Conservation (phyloP, 345 rosid genomes). For the Gossypium ekmanianum region DNA sequence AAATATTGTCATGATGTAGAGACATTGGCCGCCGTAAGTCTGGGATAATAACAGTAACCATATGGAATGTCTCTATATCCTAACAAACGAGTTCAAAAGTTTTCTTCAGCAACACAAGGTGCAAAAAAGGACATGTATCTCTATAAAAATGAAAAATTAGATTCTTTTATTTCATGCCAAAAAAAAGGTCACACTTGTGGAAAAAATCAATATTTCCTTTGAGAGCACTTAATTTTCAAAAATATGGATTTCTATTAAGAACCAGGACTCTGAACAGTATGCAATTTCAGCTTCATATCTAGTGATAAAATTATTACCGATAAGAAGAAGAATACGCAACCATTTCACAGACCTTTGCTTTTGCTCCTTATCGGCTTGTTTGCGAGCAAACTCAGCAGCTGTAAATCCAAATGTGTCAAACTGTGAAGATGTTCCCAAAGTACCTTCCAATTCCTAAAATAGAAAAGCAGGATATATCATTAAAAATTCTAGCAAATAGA, state of each 20-base stretch:
- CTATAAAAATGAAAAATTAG: neutral
- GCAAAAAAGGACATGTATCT: neutral
- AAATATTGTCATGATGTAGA: neutral
- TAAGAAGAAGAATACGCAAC: conserved; percentile 16
- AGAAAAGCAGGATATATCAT: conserved; percentile 14
- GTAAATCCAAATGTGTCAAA: conserved; percentile 99
- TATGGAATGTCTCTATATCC: neutral
- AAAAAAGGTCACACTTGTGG: neutral
- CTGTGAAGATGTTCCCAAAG: conserved; percentile 65
- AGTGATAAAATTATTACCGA: conserved; percentile 11
- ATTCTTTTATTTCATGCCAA: neutral
- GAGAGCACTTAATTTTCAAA: neutral
- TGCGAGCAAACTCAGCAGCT: conserved; percentile 79
- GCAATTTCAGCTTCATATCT: conserved; percentile 15
- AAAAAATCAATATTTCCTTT: neutral
- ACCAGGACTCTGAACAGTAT: conserved; percentile 1
- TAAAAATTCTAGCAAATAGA: neutral
- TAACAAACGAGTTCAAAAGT: neutral
- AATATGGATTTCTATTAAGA: conserved; percentile 4
- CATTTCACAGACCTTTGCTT: conserved; percentile 53
- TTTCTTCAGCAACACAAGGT: neutral
- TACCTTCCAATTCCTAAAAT: conserved; percentile 75
- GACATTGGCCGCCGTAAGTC: neutral
- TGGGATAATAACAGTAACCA: neutral
- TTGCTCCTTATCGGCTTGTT: conserved; percentile 86